Evolutionary conservation across 192 early-diverging fungal genomes (phyloP).

Genomic region (Umbelopsis ramanniana): DNA sequence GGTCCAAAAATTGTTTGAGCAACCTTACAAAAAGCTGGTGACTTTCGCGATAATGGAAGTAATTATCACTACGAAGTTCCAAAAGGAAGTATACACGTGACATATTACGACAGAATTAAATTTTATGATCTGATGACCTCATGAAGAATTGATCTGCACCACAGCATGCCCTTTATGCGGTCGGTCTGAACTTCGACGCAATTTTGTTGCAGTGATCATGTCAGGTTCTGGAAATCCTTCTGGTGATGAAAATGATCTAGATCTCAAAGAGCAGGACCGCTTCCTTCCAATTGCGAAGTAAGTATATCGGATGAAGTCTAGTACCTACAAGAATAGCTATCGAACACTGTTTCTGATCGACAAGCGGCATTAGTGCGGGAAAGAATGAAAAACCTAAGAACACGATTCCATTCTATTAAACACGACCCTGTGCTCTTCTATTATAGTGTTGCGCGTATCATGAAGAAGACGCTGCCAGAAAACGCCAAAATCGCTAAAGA

Average conservation of each 20-base stretch:
- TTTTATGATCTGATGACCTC: neutral
- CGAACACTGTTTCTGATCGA: neutral
- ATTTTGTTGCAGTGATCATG: conserved; percentile 29
- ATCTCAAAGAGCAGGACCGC: conserved; percentile 94
- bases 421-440: conserved; percentile 31
- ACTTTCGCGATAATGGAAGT: too few relatives aligned
- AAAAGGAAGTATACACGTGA: too few relatives aligned
- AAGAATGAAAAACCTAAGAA: too few relatives aligned
- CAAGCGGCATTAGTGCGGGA: neutral
- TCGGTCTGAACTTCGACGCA: neutral
- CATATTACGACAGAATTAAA: neutral
- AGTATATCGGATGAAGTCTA: neutral
- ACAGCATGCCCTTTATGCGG: neutral
- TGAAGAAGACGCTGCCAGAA: conserved; percentile 95
- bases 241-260: conserved; percentile 67
- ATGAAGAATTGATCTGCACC: neutral
- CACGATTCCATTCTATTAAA: neutral
- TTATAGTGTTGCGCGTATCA: conserved; percentile 87
- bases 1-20: too few relatives aligned
- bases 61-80: too few relatives aligned
- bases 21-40: too few relatives aligned
- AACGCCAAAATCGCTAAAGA: conserved; percentile 99
- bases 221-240: conserved; percentile 55
- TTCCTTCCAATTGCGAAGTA: conserved; percentile 92
- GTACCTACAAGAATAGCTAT: neutral